These are phyloP conservation scores for slime mould (Dictyostelium discoideum) DNA, from an alignment of 78 protist genomes.

Conservation along the genomic window dicty_2.7 NC_007089.4:562001-562500, in stretches of 20 bases:
- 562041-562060: background rate
- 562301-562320: conserved; percentile 32
- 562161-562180: background rate
- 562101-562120: conserved; percentile 27
- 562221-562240: conserved; percentile 31
- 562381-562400: conserved; percentile 14
- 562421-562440: conserved; percentile 2
- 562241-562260: conserved; percentile 25
- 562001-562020: conserved; percentile 38
- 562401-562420: background rate
- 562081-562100: conserved; percentile 38
- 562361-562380: background rate
- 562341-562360: conserved; percentile 35
- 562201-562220: background rate
- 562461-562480: background rate
- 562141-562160: conserved; percentile 3
- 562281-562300: conserved; percentile 47
- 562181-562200: conserved; percentile 10
- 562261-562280: conserved; percentile 10
- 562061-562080: background rate
- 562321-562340: background rate
- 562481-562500: conserved; percentile 2
- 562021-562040: conserved; percentile 25
- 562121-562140: background rate
- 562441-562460: conserved; percentile 39